Evolutionary conservation across 352 stramenopile genomes (phyloP).

Genomic region (Phytopythium sindhum): DNA sequence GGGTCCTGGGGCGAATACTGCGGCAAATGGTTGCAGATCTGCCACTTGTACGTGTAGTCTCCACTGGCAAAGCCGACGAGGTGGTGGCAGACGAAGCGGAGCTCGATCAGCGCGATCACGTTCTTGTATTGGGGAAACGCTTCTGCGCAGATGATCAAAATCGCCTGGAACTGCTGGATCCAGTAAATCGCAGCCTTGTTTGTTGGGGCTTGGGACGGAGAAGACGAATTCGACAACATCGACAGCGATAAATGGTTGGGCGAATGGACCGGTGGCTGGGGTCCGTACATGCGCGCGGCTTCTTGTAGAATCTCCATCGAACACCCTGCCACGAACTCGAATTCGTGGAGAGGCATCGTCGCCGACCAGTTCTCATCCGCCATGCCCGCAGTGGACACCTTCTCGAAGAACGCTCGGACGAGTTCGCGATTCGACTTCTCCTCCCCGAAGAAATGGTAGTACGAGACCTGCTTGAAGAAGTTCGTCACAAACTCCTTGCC

Average conservation of each 20-base stretch:
- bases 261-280: conserved; percentile 29
- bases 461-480: conserved; percentile 70
- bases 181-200: conserved; percentile 67
- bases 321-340: conserved; percentile 51
- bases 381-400: conserved; percentile 68
- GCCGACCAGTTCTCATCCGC: conserved; percentile 57
- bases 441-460: conserved; percentile 66
- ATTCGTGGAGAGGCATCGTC: conserved; percentile 33
- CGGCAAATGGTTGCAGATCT: conserved; percentile 65
- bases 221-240: conserved; percentile 32
- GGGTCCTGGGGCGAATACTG: conserved; percentile 36
- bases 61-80: conserved; percentile 57
- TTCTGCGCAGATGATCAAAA: conserved; percentile 58
- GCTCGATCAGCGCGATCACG: conserved; percentile 68
- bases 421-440: conserved; percentile 73
- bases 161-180: conserved; percentile 79
- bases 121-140: conserved; percentile 67
- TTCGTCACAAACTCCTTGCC: conserved; percentile 54
- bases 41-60: conserved; percentile 70
- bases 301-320: conserved; percentile 77
- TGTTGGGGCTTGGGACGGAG: conserved; percentile 27
- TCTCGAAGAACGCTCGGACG: conserved; percentile 78
- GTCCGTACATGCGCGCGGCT: conserved; percentile 65
- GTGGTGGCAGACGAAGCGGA: conserved; percentile 82
- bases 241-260: conserved; percentile 35